Conservation (phyloP, 176 grass and related monocot species). For the Ananas comosus region DNA sequence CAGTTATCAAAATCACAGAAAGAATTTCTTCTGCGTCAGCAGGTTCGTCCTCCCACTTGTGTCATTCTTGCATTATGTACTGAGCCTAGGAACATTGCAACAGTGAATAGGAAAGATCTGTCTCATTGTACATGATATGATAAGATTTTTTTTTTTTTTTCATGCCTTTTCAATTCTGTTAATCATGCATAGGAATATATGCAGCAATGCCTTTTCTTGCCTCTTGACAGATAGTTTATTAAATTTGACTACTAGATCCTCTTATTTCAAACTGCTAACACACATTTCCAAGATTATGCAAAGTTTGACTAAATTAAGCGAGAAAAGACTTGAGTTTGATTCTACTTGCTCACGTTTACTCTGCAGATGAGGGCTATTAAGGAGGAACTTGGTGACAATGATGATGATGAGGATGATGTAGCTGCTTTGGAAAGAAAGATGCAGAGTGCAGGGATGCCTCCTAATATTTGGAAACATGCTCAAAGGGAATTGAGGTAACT, state of each 20-base stretch:
- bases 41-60: slow-evolving; percentile 39
- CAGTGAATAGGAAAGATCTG: neutral
- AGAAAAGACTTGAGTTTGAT: no score
- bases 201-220: neutral
- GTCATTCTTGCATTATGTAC: neutral
- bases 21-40: slow-evolving; percentile 90
- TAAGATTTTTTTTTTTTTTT: neutral
- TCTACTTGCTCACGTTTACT: neutral
- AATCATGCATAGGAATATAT: neutral
- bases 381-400: slow-evolving; percentile 93
- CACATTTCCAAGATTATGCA: no score
- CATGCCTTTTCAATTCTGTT: neutral
- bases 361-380: slow-evolving; percentile 95
- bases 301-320: no score
- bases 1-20: slow-evolving; percentile 94
- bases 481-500: slow-evolving; percentile 85
- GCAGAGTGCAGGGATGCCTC: slow-evolving; percentile 94
- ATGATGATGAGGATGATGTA: slow-evolving; percentile 96
- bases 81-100: neutral
- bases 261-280: neutral
- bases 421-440: slow-evolving; percentile 96
- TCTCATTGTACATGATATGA: neutral
- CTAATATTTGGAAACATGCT: slow-evolving; percentile 97
- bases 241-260: neutral
- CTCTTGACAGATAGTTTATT: neutral